phyloP scores from a whole-genome alignment of 2,329 filamentous ascomycete genomes.

The Fusarium verticillioides region DNA sequence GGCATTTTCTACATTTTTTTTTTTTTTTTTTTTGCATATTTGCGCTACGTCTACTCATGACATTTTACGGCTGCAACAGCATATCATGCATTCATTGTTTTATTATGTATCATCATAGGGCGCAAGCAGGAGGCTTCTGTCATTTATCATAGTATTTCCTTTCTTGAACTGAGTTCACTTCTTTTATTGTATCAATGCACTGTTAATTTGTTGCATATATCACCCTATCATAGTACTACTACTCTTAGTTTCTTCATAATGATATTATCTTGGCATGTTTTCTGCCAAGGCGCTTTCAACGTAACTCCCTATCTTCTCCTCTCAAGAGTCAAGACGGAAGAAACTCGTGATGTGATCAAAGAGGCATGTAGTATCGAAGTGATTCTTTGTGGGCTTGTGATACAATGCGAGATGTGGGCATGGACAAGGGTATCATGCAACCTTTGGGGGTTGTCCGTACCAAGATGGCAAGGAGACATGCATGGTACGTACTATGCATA shows the following conservation, averaged over 20 bases:
- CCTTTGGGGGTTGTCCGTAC: background rate
- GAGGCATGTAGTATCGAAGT: slow-evolving; percentile 11
- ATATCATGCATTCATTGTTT: slow-evolving; percentile 29
- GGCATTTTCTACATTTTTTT: slow-evolving; percentile 14
- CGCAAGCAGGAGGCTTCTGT: slow-evolving; percentile 9
- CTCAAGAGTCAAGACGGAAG: background rate
- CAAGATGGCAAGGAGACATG: background rate
- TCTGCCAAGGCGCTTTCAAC: background rate
- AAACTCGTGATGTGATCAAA: slow-evolving; percentile 2
- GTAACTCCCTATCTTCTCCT: background rate
- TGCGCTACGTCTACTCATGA: slow-evolving; percentile 22
- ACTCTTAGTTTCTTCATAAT: slow-evolving; percentile 15
- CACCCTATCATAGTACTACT: slow-evolving; percentile 16
- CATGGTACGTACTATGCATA: background rate
- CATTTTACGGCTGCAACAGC: slow-evolving; percentile 38
- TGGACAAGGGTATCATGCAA: slow-evolving; percentile 11
- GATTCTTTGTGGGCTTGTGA: background rate
- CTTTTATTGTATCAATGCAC: slow-evolving; percentile 4
- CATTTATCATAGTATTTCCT: background rate
- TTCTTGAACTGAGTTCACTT: background rate
- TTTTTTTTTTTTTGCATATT: slow-evolving; percentile 10
- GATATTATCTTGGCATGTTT: slow-evolving; percentile 7
- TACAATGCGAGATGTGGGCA: slow-evolving; percentile 13
- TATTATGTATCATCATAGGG: slow-evolving; percentile 26
- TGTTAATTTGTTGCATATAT: slow-evolving; percentile 5